Conservation (phyloP, 176 grass and related monocot genomes). For the Bromus sterilis region DNA sequence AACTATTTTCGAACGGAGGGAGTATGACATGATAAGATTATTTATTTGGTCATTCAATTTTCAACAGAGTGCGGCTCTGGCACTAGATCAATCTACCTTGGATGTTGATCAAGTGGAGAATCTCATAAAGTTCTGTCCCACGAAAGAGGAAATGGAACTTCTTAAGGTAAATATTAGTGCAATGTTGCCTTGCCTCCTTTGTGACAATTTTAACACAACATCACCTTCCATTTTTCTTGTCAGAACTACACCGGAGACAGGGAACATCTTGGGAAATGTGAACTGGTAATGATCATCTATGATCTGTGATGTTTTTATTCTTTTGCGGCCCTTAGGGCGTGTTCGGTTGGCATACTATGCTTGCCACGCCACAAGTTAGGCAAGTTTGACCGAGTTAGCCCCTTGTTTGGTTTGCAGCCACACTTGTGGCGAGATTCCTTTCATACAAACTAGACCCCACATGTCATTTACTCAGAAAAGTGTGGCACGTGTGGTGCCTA, state of each 20-base stretch:
- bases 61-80: slow-evolving; percentile 65
- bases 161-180: slow-evolving; percentile 62
- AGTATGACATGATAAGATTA: slow-evolving; percentile 9
- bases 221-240: background rate
- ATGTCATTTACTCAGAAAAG: too few relatives aligned
- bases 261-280: slow-evolving; percentile 87
- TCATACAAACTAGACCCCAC: too few relatives aligned
- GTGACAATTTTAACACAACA: slow-evolving; percentile 18
- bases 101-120: slow-evolving; percentile 99
- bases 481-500: too few relatives aligned
- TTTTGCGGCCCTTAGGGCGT: too few relatives aligned
- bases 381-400: too few relatives aligned
- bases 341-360: too few relatives aligned
- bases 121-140: slow-evolving; percentile 96
- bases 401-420: too few relatives aligned
- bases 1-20: too few relatives aligned
- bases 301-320: background rate
- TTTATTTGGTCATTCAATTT: background rate
- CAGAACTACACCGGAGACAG: slow-evolving; percentile 79
- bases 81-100: slow-evolving; percentile 82
- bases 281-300: slow-evolving; percentile 57
- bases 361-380: too few relatives aligned
- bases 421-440: too few relatives aligned
- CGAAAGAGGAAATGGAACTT: slow-evolving; percentile 99
- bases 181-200: slow-evolving; percentile 17